phyloP scores from a whole-genome alignment of 306 rosid genomes.

The Quercus bicolor region DNA sequence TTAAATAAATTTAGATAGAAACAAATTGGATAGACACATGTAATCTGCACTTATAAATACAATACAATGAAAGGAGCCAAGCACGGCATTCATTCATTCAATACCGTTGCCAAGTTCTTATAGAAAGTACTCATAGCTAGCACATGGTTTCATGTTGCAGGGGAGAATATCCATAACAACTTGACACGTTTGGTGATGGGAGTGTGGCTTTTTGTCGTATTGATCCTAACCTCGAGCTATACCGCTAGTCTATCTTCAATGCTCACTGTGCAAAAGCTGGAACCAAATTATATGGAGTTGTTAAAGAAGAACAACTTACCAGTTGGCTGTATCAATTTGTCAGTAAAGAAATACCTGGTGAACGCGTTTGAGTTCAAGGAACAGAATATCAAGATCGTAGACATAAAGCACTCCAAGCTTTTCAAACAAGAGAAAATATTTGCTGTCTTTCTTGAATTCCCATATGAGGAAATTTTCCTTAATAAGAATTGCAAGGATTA shows the following conservation, averaged over 20 bases:
- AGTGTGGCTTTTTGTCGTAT: constrained; percentile 59
- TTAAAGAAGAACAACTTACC: constrained; percentile 29
- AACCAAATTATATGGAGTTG: constrained; percentile 31
- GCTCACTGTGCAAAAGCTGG: constrained; percentile 48
- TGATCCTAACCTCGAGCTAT: constrained; percentile 57
- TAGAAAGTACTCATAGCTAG: not conserved
- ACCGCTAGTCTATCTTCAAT: constrained; percentile 73
- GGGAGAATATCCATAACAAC: constrained; percentile 42
- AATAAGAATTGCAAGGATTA: constrained; percentile 14
- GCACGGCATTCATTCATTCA: too few relatives aligned
- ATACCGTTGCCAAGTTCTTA: too few relatives aligned
- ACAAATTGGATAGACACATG: too few relatives aligned
- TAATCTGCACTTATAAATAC: too few relatives aligned
- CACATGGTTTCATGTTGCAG: constrained; percentile 26
- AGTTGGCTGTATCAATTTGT: constrained; percentile 44
- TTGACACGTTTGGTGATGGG: constrained; percentile 46
- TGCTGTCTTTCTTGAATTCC: constrained; percentile 33
- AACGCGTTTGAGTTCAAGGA: not conserved
- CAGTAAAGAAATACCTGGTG: not conserved
- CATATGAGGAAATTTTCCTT: constrained; percentile 22
- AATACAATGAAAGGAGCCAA: too few relatives aligned
- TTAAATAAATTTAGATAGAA: too few relatives aligned
- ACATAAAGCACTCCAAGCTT: fast-evolving
- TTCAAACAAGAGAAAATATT: not conserved
- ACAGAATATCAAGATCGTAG: not conserved